A percentile compares a stretch with the other conserved stretches of the same genome.
phyloP scores from a whole-genome alignment of 352 stramenopile genomes.

The Phytophthora sp. region DNA sequence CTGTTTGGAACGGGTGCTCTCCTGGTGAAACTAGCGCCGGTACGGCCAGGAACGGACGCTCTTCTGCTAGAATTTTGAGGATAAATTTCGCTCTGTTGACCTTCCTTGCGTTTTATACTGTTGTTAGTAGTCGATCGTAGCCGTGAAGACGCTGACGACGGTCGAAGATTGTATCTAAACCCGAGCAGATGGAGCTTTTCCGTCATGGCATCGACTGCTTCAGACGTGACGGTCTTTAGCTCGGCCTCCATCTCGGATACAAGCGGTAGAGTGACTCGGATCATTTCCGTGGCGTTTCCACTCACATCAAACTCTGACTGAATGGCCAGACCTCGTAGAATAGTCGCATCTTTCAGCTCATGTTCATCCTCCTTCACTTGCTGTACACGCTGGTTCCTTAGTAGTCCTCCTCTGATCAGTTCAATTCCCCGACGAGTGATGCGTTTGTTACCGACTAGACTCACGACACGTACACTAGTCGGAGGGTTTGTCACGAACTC shows the following conservation, averaged over 20 bases:
- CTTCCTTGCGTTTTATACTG: background rate
- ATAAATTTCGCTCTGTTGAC: background rate
- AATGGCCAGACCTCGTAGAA: conserved; percentile 26
- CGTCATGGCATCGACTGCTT: conserved; percentile 26
- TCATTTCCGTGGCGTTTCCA: conserved; percentile 23
- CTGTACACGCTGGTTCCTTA: conserved; percentile 43
- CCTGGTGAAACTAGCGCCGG: background rate
- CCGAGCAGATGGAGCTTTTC: conserved; percentile 33
- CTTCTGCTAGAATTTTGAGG: conserved; percentile 8
- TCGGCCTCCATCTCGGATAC: background rate
- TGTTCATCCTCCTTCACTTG: conserved; percentile 18
- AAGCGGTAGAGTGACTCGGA: conserved; percentile 24
- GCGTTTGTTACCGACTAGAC: conserved; percentile 35
- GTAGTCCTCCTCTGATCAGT: conserved; percentile 32
- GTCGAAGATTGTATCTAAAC: conserved; percentile 33
- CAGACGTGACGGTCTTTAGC: background rate
- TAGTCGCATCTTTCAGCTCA: background rate
- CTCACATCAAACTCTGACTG: conserved; percentile 21
- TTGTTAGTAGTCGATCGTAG: conserved; percentile 2
- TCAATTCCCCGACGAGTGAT: conserved; percentile 47
- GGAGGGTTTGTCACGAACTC: conserved; percentile 50
- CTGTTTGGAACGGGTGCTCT: conserved; percentile 7
- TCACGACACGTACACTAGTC: conserved; percentile 33
- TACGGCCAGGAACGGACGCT: background rate
- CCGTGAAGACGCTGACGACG: background rate